phyloP scores from a whole-genome alignment of 805 yeast species.

The Kazachstania africana region DNA sequence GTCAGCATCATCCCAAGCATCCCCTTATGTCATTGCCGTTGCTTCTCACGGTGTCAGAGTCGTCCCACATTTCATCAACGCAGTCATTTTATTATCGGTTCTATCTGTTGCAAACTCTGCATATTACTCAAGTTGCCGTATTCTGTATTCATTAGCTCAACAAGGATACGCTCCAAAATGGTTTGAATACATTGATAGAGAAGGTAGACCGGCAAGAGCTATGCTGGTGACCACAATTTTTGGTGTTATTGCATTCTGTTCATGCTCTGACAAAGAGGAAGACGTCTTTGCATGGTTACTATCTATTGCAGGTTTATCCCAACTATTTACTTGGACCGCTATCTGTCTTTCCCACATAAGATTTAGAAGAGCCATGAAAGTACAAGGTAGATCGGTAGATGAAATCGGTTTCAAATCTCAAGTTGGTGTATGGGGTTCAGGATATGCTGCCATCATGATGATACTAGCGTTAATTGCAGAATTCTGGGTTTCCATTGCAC shows the following conservation, averaged over 20 bases:
- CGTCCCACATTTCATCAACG: conserved; percentile 63
- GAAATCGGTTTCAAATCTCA: conserved; percentile 43
- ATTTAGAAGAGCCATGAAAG: conserved; percentile 42
- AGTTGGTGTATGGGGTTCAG: conserved; percentile 40
- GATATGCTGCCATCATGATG: conserved; percentile 37
- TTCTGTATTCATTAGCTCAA: conserved; percentile 54
- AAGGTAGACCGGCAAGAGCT: conserved; percentile 52
- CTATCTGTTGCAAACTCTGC: conserved; percentile 70
- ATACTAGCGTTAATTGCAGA: conserved; percentile 41
- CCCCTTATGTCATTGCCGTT: conserved; percentile 70
- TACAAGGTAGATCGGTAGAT: conserved; percentile 33
- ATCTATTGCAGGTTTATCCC: conserved; percentile 45
- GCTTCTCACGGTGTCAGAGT: conserved; percentile 48
- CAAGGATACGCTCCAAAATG: conserved; percentile 55
- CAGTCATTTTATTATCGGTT: conserved; percentile 60
- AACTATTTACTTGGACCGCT: conserved; percentile 48
- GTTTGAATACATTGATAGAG: conserved; percentile 41
- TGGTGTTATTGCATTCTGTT: conserved; percentile 50
- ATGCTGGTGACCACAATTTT: conserved; percentile 36
- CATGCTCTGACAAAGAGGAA: conserved; percentile 40
- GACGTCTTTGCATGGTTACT: conserved; percentile 50
- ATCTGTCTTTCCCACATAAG: conserved; percentile 42
- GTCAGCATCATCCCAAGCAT: conserved; percentile 41
- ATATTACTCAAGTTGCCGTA: conserved; percentile 61
- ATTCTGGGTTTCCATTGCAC: conserved; percentile 54